Percentiles rank a stretch among this genome's conserved stretches.
phyloP scores from a whole-genome alignment of 1,284 basidiomycete species.

The Schizophyllum amplum region DNA sequence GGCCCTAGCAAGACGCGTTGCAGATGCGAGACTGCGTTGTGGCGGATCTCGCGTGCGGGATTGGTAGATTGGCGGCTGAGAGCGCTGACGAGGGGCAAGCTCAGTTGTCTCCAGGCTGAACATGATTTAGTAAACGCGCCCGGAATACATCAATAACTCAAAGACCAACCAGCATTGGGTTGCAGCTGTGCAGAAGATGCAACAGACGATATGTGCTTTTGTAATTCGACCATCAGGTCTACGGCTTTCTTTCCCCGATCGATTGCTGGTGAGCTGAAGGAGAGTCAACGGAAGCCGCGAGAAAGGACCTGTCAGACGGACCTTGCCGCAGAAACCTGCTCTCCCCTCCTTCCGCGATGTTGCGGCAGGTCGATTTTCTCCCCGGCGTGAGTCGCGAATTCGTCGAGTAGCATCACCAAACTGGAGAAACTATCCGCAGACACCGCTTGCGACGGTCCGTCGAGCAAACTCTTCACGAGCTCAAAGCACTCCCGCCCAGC shows the following conservation, averaged over 20 bases:
- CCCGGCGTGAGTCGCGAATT: conserved; percentile 75
- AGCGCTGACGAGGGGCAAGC: conserved; percentile 72
- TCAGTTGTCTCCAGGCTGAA: conserved; percentile 76
- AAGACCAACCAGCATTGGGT: conserved; percentile 25
- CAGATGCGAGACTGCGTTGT: conserved; percentile 76
- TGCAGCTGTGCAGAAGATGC: conserved; percentile 38
- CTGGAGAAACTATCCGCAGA: conserved; percentile 77
- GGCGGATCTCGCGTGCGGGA: conserved; percentile 78
- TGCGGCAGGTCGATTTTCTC: conserved; percentile 40
- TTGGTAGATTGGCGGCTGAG: conserved; percentile 85
- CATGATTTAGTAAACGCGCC: conserved; percentile 8
- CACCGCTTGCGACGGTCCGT: conserved; percentile 51
- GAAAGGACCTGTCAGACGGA: conserved; percentile 20
- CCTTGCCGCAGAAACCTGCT: conserved; percentile 47
- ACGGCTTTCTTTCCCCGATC: conserved; percentile 80
- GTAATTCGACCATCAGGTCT: conserved; percentile 70
- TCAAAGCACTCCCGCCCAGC: conserved; percentile 82
- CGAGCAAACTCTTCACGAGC: conserved; percentile 52
- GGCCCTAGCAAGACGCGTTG: conserved; percentile 85
- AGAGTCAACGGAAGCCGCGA: neutral
- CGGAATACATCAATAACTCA: conserved; percentile 30
- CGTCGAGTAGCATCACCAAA: conserved; percentile 76
- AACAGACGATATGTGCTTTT: conserved; percentile 53
- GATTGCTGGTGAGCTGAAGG: conserved; percentile 59
- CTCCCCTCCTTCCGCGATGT: conserved; percentile 42